These are phyloP conservation scores for Zelopaecilomyces penicillatus DNA, from an alignment of 2,329 filamentous ascomycete genomes.

Conservation along the genomic window DNA sequence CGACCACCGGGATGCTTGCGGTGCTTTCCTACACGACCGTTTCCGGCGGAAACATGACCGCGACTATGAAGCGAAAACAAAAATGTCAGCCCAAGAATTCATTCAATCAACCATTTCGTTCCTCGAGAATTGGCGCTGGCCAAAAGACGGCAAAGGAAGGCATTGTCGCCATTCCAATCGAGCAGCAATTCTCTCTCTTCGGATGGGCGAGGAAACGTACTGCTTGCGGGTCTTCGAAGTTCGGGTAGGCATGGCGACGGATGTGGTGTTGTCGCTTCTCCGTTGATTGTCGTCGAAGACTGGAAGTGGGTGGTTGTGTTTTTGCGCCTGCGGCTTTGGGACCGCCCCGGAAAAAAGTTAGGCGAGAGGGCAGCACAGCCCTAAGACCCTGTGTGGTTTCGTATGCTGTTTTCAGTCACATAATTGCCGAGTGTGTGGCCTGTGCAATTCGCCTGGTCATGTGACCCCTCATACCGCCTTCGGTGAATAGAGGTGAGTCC, in stretches of 20 bases:
- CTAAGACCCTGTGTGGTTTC: conserved; percentile 20
- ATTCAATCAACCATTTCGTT: conserved; percentile 4
- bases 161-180: conserved; percentile 6
- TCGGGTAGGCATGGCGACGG: conserved; percentile 63
- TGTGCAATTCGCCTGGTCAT: conserved; percentile 14
- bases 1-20: conserved; percentile 80
- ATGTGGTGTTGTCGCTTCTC: conserved; percentile 37
- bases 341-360: conserved; percentile 23
- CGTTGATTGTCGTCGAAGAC: conserved; percentile 27
- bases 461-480: conserved; percentile 20
- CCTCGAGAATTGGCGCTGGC: conserved; percentile 5
- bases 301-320: conserved; percentile 29
- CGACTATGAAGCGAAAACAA: conserved; percentile 48
- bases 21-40: conserved; percentile 99
- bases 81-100: conserved; percentile 10
- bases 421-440: conserved; percentile 1
- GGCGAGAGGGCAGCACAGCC: conserved; percentile 34
- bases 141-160: conserved; percentile 2
- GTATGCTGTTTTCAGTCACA: conserved; percentile 1
- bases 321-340: conserved; percentile 26
- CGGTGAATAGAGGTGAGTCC: conserved; percentile 13
- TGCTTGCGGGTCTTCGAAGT: conserved; percentile 71
- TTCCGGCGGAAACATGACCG: conserved; percentile 96
- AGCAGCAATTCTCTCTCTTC: conserved; percentile 4
- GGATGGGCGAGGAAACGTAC: conserved; percentile 41